Base-by-base conservation (phyloP, 192 early-diverging fungal species). In the Podila minutissima region DNA sequence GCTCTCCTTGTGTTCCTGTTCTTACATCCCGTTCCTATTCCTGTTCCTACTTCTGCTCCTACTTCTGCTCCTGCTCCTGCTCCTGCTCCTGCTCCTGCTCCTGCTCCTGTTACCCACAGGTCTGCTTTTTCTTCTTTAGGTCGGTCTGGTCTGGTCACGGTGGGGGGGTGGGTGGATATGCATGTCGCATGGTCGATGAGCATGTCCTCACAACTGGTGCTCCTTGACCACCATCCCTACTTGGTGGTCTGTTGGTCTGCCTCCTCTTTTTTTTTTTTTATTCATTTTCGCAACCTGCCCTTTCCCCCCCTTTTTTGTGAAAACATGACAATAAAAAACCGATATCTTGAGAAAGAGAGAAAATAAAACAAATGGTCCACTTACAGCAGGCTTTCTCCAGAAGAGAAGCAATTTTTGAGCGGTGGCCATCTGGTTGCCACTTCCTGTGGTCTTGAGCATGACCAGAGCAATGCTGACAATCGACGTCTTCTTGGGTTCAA, bases 311-410 rank as follows among this genome's bases (percentile, higher is more conserved):
- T 60, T 61, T 61, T 61, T 61, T 32, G 17, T 61, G 59, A 31
- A 61, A 31, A 61, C 31, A 17, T 33, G 26, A 49, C 2, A 69
- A 65, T 26, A 67, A 28, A 28, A 49, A 1, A 51, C 31, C 48
- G 2, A 77, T n/a, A 50, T 12, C 26, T 38, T 20, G 66, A 33
- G 32, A 82, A 5, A 62, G 66, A 35, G 33, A 82, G 4, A 66
- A 11, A 46, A 19, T 26, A 41, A 72, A 29, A 33, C 17, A 17
- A 37, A 62, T 8, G 63, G 26, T 8, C n/a, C 49, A 83, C 75
- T 66, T 87, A 88, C 89, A n/a, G 94, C 94, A 19, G 94, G 92
- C 73, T 94, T 95, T 84, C 92, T 92, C 89, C 90, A 95, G 64
- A 95, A 94, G 31, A 93, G 73, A 15, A 94, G 69, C 32, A 95